Evolutionary conservation across 1,139 yeast genomes (phyloP).

Genomic region (Candida buenavistaensis): DNA sequence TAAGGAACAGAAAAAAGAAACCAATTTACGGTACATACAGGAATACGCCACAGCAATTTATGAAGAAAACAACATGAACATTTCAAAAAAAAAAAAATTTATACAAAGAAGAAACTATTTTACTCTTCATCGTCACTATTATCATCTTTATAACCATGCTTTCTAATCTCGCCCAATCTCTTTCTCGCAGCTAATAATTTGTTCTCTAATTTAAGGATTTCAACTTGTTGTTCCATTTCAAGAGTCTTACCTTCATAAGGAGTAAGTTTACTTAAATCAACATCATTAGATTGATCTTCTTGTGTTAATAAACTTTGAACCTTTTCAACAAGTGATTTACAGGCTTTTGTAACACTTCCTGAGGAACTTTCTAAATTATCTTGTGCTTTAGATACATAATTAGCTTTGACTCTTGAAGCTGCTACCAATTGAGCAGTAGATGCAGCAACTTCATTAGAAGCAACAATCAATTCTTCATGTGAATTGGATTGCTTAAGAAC

Average conservation of each 20-base stretch:
- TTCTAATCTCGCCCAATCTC: constrained; percentile 82
- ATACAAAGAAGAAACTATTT: background rate
- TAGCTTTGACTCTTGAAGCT: constrained; percentile 86
- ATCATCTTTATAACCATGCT: constrained; percentile 54
- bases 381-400: constrained; percentile 75
- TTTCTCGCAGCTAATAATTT: constrained; percentile 71
- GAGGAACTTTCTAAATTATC: constrained; percentile 72
- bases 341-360: constrained; percentile 69
- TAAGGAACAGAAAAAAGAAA: too few species aligned
- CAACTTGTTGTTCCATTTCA: constrained; percentile 94
- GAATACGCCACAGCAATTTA: too few species aligned
- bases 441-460: constrained; percentile 90
- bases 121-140: background rate
- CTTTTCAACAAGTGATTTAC: constrained; percentile 67
- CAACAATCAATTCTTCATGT: constrained; percentile 84
- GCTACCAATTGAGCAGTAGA: constrained; percentile 93
- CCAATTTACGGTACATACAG: too few species aligned
- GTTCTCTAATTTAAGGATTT: constrained; percentile 80
- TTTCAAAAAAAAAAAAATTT: background rate
- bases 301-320: constrained; percentile 62
- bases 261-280: constrained; percentile 69
- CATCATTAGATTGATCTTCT: constrained; percentile 32
- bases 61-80: too few species aligned
- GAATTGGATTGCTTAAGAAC: constrained; percentile 63
- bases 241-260: constrained; percentile 83